Percentiles rank a stretch among this genome's conserved stretches.
Evolutionary conservation across 208 protist genomes (phyloP).

Genomic region (Kentomonas sorsogonicus): DNA sequence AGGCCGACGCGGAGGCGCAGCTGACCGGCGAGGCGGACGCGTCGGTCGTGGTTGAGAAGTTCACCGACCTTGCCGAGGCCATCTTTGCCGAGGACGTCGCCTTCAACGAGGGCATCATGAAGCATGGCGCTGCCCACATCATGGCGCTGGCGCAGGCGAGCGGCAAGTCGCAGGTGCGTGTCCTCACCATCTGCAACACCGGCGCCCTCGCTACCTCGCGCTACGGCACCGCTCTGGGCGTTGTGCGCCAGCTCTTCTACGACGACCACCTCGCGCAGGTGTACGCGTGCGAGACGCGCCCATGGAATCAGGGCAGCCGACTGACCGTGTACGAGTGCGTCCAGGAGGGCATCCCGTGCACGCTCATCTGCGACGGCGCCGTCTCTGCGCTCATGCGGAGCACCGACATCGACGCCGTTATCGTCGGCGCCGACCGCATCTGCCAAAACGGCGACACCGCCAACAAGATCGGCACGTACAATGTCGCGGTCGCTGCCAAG

Average conservation of each 20-base stretch:
- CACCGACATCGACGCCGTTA: conserved; percentile 71
- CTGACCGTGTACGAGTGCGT: conserved; percentile 95
- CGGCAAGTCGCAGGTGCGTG: conserved; percentile 29
- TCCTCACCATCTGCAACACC: conserved; percentile 96
- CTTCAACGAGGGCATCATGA: conserved; percentile 91
- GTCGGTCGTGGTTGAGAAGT: conserved; percentile 40
- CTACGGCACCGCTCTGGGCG: conserved; percentile 92
- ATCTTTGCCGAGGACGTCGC: conserved; percentile 86
- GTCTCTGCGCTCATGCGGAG: conserved; percentile 68
- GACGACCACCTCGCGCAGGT: conserved; percentile 70
- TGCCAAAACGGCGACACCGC: conserved; percentile 94
- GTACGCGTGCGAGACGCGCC: conserved; percentile 93
- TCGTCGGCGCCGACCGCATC: conserved; percentile 93
- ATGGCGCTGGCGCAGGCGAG: conserved; percentile 24
- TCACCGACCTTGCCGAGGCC: conserved; percentile 68
- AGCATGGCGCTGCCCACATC: conserved; percentile 80
- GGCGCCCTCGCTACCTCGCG: conserved; percentile 89
- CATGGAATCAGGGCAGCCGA: conserved; percentile 93
- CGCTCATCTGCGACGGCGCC: conserved; percentile 90
- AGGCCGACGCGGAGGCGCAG: conserved; percentile 31
- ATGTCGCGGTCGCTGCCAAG: conserved; percentile 87
- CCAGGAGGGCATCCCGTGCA: conserved; percentile 88
- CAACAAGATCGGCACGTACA: conserved; percentile 96
- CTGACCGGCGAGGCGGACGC: conserved; percentile 13
- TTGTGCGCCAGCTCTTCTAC: conserved; percentile 88